Percentiles rank a stretch among this genome's conserved stretches.
phyloP scores from a whole-genome alignment of 257 asterid species.

The Cordia subcordata region DNA sequence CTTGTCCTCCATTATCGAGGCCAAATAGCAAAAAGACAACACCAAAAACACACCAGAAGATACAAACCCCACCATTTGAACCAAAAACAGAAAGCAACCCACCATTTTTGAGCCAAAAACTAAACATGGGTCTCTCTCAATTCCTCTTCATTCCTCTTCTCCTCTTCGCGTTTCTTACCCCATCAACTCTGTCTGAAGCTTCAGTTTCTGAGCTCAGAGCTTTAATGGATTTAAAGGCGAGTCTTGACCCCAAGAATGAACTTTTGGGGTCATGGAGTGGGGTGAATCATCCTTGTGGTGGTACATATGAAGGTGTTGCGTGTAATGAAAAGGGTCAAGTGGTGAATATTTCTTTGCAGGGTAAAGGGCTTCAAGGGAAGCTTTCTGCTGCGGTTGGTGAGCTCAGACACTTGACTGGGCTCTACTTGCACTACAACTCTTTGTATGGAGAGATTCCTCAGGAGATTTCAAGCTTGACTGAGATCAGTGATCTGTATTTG shows the following conservation, averaged over 20 bases:
- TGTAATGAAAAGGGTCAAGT: conserved; percentile 73
- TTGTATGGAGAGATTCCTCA: conserved; percentile 67
- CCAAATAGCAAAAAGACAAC: neutral
- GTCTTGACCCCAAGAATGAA: conserved; percentile 71
- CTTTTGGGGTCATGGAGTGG: conserved; percentile 66
- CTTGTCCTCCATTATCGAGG: neutral
- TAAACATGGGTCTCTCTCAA: conserved; percentile 37
- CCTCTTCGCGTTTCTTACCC: conserved; percentile 18
- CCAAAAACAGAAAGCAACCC: neutral
- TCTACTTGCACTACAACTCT: conserved; percentile 83
- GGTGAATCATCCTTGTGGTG: conserved; percentile 66
- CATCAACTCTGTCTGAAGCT: conserved; percentile 9
- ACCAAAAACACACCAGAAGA: neutral
- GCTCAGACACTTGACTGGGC: conserved; percentile 64
- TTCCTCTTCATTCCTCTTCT: conserved; percentile 24
- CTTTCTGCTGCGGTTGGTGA: conserved; percentile 65
- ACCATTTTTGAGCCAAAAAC: conserved; percentile 11
- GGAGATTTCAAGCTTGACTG: conserved; percentile 54
- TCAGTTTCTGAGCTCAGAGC: conserved; percentile 36
- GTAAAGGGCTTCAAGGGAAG: conserved; percentile 80
- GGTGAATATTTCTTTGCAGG: conserved; percentile 82
- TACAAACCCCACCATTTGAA: neutral
- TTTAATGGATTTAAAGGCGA: conserved; percentile 57
- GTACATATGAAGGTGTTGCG: conserved; percentile 71
- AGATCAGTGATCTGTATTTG: conserved; percentile 72